Evolutionary conservation across 441 rosid species (phyloP).

Genomic region (Breynia disticha): DNA sequence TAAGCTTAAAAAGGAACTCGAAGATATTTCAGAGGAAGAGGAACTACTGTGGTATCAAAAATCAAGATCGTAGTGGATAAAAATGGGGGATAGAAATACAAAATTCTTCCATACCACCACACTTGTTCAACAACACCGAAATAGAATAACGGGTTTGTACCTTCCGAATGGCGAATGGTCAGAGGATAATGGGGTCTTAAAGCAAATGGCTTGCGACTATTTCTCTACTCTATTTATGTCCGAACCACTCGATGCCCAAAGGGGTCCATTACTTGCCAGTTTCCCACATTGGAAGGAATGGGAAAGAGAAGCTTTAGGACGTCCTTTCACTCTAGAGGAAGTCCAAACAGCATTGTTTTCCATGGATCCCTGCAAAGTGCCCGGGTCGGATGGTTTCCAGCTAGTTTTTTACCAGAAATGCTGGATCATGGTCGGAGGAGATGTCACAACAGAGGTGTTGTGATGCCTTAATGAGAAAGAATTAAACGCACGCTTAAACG

Average conservation of each 20-base stretch:
- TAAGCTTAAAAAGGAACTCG: neutral
- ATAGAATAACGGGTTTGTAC: neutral
- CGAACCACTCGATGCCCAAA: too few species aligned
- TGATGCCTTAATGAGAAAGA: neutral
- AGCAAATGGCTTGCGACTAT: too few species aligned
- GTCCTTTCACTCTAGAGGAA: neutral
- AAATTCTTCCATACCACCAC: too few species aligned
- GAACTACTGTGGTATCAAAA: neutral
- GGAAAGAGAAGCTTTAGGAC: too few species aligned
- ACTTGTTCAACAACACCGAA: neutral
- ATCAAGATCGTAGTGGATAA: neutral
- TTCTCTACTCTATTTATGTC: too few species aligned
- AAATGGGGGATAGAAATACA: neutral
- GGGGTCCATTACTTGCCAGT: too few species aligned
- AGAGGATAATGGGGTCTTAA: too few species aligned
- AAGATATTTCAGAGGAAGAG: neutral
- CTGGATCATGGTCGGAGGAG: neutral
- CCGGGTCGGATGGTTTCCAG: slow-evolving; percentile 1
- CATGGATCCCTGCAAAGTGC: neutral
- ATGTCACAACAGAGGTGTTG: neutral
- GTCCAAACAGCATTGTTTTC: neutral
- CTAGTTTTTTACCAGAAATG: neutral
- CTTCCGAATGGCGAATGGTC: too few species aligned
- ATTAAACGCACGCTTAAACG: neutral
- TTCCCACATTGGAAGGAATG: too few species aligned